phyloP scores from a whole-genome alignment of 495 filamentous ascomycete genomes.

The Aspergillus wentii region DNA sequence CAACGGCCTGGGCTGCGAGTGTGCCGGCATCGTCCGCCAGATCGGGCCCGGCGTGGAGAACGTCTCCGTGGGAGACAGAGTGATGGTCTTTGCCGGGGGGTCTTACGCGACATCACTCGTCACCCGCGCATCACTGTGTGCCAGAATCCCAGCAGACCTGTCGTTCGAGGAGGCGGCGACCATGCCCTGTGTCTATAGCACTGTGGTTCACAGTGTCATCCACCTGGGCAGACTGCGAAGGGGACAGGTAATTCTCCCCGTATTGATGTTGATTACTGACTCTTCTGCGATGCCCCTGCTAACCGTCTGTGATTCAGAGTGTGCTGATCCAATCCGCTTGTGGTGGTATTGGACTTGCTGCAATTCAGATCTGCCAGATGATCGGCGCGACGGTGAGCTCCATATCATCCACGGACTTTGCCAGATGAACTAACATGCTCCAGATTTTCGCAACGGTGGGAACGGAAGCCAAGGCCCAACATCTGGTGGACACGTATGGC shows the following conservation, averaged over 20 bases:
- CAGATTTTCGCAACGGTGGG: conserved; percentile 44
- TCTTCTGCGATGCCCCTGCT: no score
- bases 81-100: conserved; percentile 11
- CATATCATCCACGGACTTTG: no score
- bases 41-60: conserved; percentile 27
- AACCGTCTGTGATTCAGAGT: no score
- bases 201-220: conserved; percentile 33
- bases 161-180: conserved; percentile 30
- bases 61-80: conserved; percentile 30
- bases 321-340: conserved; percentile 22
- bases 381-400: conserved; percentile 11
- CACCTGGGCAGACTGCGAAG: conserved; percentile 11
- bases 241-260: no score
- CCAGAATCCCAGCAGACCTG: conserved; percentile 15
- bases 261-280: no score
- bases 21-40: conserved; percentile 31
- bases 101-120: neutral
- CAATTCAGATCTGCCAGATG: conserved; percentile 16
- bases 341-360: conserved; percentile 21
- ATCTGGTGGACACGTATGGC: conserved; percentile 25
- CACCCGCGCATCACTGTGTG: conserved; percentile 3
- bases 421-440: no score
- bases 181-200: conserved; percentile 34
- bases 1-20: conserved; percentile 13
- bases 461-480: conserved; percentile 30